These are phyloP conservation scores for Gypsophila paniculata DNA, from an alignment of 179 eudicot genomes.

Conservation along the genomic window DNA sequence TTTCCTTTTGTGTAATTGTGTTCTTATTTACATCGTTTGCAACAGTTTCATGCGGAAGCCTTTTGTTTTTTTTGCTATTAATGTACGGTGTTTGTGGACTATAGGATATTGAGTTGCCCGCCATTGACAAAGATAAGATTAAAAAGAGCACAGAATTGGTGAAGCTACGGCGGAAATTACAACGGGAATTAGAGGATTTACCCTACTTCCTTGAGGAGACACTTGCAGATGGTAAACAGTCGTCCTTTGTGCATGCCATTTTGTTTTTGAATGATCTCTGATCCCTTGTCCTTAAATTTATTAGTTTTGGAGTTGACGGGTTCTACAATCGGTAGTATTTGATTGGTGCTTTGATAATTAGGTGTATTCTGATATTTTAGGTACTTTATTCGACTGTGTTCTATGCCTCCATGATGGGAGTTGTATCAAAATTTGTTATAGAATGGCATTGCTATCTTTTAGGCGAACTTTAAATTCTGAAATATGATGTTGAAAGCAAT, in stretches of 20 bases:
- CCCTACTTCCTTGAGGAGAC: conserved; percentile 29
- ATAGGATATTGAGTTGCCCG: conserved; percentile 30
- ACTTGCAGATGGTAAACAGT: conserved; percentile 10
- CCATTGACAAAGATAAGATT: conserved; percentile 17
- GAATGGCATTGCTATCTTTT: not conserved
- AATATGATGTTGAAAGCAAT: not conserved
- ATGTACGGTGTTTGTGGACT: not conserved
- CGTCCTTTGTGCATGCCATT: conserved; percentile 5
- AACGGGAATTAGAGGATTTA: conserved; percentile 8
- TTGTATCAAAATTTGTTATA: not conserved
- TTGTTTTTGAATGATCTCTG: not conserved
- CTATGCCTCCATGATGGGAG: not conserved
- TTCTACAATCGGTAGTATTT: not conserved
- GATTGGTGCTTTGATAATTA: not conserved
- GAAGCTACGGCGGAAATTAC: conserved; percentile 8
- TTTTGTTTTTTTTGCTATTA: too few relatives aligned
- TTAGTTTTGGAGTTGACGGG: not conserved
- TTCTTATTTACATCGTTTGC: too few relatives aligned
- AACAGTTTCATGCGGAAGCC: too few relatives aligned
- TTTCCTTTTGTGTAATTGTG: too few relatives aligned
- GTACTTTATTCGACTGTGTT: too few relatives aligned
- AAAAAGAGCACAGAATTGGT: conserved; percentile 13
- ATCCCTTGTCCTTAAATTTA: not conserved
- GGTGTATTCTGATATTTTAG: not conserved
- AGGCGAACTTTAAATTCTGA: not conserved